A percentile compares a stretch with the other conserved stretches of the same genome.
Evolutionary conservation across 176 grass and related monocot genomes (phyloP).

Genomic region (Lolium multiflorum): DNA sequence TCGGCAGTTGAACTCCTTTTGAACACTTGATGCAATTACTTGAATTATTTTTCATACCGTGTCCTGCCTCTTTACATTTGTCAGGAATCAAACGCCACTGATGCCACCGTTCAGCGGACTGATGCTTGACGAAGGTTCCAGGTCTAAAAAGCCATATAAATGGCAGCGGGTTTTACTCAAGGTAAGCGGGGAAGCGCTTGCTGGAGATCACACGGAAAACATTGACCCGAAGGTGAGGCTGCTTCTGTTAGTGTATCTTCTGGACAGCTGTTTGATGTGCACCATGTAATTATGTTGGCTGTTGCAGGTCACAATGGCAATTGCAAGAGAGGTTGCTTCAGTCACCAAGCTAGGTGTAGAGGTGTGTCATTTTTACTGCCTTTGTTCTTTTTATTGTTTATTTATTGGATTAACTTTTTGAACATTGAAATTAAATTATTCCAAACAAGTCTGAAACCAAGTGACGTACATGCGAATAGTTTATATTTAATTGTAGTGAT

Average conservation of each 20-base stretch:
- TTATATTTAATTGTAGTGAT: conserved; percentile 4
- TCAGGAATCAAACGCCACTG: conserved; percentile 50
- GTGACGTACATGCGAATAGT: background rate
- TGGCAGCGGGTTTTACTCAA: conserved; percentile 95
- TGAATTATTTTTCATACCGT: background rate
- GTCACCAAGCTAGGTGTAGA: conserved; percentile 95
- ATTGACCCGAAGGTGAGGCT: conserved; percentile 87
- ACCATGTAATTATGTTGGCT: conserved; percentile 21
- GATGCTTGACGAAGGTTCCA: conserved; percentile 58
- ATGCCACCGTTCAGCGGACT: conserved; percentile 64
- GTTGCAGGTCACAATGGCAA: conserved; percentile 91
- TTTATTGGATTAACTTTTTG: background rate
- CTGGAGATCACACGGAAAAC: conserved; percentile 78
- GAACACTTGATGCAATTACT: background rate
- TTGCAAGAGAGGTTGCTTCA: conserved; percentile 96
- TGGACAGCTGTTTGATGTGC: background rate
- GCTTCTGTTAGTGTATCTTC: conserved; percentile 23
- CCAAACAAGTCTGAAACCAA: background rate
- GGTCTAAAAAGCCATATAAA: conserved; percentile 63
- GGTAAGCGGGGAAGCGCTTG: conserved; percentile 95
- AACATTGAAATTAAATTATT: background rate
- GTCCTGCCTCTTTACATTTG: conserved; percentile 16
- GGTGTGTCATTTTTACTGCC: conserved; percentile 46
- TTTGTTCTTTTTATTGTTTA: background rate
- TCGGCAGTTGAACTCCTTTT: background rate